phyloP scores from a whole-genome alignment of 176 grass and related monocot species.

The Pharus latifolius region DNA sequence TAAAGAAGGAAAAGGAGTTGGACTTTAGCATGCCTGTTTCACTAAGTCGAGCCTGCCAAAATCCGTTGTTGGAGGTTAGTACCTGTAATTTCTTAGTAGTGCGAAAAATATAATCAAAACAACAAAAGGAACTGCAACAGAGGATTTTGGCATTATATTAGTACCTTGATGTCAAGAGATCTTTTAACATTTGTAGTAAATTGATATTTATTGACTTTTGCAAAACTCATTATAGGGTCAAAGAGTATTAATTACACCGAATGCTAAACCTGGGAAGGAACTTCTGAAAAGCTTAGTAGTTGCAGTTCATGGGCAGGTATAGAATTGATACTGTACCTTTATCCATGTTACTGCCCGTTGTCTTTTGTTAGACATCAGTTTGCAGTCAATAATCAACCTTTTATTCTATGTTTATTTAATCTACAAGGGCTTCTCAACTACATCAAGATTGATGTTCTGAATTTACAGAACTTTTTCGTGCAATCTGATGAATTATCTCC shows the following conservation, averaged over 20 bases:
- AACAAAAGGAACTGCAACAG: neutral
- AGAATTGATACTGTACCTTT: neutral
- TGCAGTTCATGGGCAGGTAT: slow-evolving; percentile 67
- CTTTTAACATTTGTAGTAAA: neutral
- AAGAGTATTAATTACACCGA: slow-evolving; percentile 69
- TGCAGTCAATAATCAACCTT: neutral
- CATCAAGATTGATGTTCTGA: neutral
- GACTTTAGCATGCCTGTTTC: slow-evolving; percentile 71
- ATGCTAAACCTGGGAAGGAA: slow-evolving; percentile 60
- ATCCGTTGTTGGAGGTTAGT: slow-evolving; percentile 60
- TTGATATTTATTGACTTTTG: neutral
- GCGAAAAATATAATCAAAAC: neutral
- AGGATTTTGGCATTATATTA: slow-evolving; percentile 4
- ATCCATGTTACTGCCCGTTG: neutral
- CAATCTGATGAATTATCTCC: neutral
- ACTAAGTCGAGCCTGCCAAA: slow-evolving; percentile 34
- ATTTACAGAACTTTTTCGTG: neutral
- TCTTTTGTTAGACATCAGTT: neutral
- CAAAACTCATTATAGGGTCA: slow-evolving; percentile 43
- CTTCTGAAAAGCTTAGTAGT: slow-evolving; percentile 71
- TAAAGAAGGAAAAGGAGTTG: slow-evolving; percentile 78
- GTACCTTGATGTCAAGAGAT: slow-evolving; percentile 4
- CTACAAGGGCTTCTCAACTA: neutral
- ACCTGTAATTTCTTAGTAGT: neutral
- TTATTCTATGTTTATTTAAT: neutral